These are phyloP conservation scores for Elongisporangium prolatum DNA, from an alignment of 352 stramenopile species.

Conservation along the genomic window DNA sequence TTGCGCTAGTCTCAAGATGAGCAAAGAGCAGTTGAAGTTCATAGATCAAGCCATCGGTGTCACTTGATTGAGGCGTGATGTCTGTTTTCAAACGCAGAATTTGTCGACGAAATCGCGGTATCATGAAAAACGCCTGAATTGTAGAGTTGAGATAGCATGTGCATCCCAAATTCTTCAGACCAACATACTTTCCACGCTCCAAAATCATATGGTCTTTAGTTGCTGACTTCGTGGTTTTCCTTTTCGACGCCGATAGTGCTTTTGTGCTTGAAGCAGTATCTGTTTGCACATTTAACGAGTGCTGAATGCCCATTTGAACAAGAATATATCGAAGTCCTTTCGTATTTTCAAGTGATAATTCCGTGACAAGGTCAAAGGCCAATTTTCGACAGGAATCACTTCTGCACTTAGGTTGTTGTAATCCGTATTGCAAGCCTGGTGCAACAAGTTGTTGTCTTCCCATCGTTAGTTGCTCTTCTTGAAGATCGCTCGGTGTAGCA, in stretches of 20 bases:
- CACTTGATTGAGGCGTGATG: constrained; percentile 4
- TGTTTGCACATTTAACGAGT: constrained; percentile 43
- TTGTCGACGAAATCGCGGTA: constrained; percentile 83
- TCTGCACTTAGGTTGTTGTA: constrained; percentile 80
- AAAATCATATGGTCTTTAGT: constrained; percentile 18
- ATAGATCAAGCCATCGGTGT: constrained; percentile 45
- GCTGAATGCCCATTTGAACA: constrained; percentile 62
- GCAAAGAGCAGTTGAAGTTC: constrained; percentile 90
- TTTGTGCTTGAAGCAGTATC: constrained; percentile 6
- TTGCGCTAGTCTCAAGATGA: constrained; percentile 83
- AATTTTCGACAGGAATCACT: constrained; percentile 65
- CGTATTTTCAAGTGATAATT: constrained; percentile 62
- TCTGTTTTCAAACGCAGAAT: constrained; percentile 62
- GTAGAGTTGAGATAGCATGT: constrained; percentile 96
- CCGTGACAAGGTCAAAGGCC: constrained; percentile 73
- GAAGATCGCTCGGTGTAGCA: constrained; percentile 29
- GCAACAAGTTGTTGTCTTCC: neutral
- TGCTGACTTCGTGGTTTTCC: constrained; percentile 37
- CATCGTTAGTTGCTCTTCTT: constrained; percentile 12
- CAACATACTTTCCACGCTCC: constrained; percentile 81
- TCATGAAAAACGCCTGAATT: constrained; percentile 95
- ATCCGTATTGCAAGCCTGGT: constrained; percentile 54
- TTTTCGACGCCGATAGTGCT: constrained; percentile 33
- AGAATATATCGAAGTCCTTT: constrained; percentile 63
- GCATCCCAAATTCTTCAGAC: constrained; percentile 93